Conservation (phyloP, 306 rosid species). For the Lotus japonicus region DNA sequence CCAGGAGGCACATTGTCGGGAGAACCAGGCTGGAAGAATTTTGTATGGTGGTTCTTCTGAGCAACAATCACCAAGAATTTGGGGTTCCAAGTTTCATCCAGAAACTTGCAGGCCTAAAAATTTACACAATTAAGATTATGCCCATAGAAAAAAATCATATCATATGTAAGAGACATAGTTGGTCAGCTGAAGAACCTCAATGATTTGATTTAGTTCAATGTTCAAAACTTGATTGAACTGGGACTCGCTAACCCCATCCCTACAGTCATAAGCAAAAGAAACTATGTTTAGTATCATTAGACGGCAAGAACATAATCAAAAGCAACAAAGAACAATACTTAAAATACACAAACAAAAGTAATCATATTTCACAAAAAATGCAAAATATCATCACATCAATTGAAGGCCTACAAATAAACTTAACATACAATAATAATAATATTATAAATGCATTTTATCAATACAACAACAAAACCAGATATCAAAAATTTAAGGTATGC, state of each 20-base stretch:
- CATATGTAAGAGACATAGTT: not conserved
- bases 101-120: conserved; percentile 72
- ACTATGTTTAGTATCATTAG: not conserved
- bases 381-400: not conserved
- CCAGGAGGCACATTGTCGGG: conserved; percentile 96
- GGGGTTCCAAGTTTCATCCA: conserved; percentile 77
- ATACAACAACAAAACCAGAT: not conserved
- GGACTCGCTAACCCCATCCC: conserved; percentile 96
- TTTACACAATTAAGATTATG: not conserved
- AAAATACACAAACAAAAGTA: not conserved
- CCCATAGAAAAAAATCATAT: not conserved
- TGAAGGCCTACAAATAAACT: not conserved
- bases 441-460: not conserved
- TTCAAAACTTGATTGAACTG: conserved; percentile 91
- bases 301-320: not conserved
- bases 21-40: conserved; percentile 61
- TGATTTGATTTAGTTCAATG: conserved; percentile 69
- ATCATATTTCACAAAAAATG: not conserved
- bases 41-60: conserved; percentile 89
- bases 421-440: not conserved
- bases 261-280: conserved; percentile 5
- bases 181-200: conserved; percentile 43
- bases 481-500: not conserved
- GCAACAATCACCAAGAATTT: conserved; percentile 83
- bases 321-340: not conserved